Conservation (phyloP, 2,329 filamentous ascomycete species). For the Trichophyton rubrum region DNA sequence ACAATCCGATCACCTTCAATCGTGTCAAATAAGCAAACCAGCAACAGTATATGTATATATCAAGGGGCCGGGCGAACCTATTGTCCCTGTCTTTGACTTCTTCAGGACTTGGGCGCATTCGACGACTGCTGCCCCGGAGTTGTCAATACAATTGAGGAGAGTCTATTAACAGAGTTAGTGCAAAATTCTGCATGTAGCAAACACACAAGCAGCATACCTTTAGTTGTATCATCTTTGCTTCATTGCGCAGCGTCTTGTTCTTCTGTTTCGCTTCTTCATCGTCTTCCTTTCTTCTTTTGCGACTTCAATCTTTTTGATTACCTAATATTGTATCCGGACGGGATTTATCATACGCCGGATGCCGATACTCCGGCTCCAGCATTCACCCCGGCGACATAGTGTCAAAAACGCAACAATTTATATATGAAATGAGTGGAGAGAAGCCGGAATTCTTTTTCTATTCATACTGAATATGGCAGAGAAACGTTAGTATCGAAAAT, state of each 20-base stretch:
- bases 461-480: neutral
- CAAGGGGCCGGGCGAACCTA: constrained; percentile 49
- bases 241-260: constrained; percentile 14
- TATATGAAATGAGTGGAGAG: neutral
- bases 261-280: neutral
- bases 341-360: neutral
- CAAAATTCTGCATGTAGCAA: neutral
- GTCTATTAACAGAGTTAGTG: constrained; percentile 43
- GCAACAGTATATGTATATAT: neutral
- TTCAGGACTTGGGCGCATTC: constrained; percentile 90
- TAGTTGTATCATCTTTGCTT: constrained; percentile 68
- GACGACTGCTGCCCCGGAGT: constrained; percentile 92
- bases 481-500: neutral
- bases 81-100: constrained; percentile 71
- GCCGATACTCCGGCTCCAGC: neutral
- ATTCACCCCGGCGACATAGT: neutral
- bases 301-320: neutral
- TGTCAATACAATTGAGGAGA: constrained; percentile 99
- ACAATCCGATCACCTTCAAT: constrained; percentile 81
- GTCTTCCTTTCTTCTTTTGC: neutral
- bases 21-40: neutral
- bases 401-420: neutral
- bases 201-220: constrained; percentile 41
- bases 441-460: neutral
- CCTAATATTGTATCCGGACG: neutral